Evolutionary conservation across 805 yeast genomes (phyloP).

Genomic region (Candida pini): DNA sequence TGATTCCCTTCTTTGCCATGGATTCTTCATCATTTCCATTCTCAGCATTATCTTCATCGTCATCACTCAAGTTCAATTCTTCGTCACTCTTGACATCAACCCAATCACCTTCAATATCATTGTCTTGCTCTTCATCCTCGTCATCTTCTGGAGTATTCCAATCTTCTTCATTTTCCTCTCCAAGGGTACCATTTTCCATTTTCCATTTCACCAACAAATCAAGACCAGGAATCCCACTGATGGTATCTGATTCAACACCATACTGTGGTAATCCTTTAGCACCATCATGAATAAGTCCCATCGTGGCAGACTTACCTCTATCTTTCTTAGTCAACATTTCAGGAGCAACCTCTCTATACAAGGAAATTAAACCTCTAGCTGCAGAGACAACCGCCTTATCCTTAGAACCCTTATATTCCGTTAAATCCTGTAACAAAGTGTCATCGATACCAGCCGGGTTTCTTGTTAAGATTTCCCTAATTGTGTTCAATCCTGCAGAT

Average conservation of each 20-base stretch:
- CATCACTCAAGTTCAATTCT: conserved; percentile 54
- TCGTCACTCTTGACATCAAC: conserved; percentile 77
- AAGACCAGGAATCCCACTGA: conserved; percentile 82
- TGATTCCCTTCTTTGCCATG: conserved; percentile 29
- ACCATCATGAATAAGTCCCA: conserved; percentile 61
- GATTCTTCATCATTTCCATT: conserved; percentile 30
- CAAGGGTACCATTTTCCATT: conserved; percentile 48
- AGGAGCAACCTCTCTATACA: conserved; percentile 94
- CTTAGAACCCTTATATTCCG: conserved; percentile 88
- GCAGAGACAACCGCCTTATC: conserved; percentile 93
- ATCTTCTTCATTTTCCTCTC: conserved; percentile 52
- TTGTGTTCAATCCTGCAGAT: conserved; percentile 94
- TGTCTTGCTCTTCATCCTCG: conserved; percentile 41
- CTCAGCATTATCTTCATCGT: conserved; percentile 49
- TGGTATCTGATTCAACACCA: conserved; percentile 64
- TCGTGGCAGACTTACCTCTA: conserved; percentile 87
- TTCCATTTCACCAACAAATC: conserved; percentile 89
- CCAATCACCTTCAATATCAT: conserved; percentile 88
- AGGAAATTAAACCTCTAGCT: conserved; percentile 77
- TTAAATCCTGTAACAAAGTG: conserved; percentile 79
- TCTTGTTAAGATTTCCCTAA: conserved; percentile 86
- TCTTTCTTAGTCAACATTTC: conserved; percentile 88
- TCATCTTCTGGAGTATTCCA: conserved; percentile 60
- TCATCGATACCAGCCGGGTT: conserved; percentile 93
- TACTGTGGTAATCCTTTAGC: conserved; percentile 52